A percentile compares a stretch with the other conserved stretches of the same genome.
These are phyloP conservation scores for Aspergillus sp. DNA, from an alignment of 2,329 filamentous ascomycete species.

Conservation along the genomic window DNA sequence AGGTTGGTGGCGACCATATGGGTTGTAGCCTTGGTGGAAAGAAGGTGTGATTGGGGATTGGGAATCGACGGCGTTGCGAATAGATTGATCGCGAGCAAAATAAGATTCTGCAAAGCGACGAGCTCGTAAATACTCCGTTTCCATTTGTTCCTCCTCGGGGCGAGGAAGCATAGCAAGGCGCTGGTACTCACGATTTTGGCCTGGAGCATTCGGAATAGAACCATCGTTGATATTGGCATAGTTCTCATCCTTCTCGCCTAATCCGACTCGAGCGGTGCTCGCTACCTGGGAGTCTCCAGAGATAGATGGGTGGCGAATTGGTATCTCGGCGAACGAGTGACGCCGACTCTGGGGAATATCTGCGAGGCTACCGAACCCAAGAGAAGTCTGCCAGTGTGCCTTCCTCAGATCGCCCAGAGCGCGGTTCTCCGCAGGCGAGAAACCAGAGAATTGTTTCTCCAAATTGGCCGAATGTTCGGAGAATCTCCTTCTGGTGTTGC, in stretches of 20 bases:
- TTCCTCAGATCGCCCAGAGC: constrained; percentile 47
- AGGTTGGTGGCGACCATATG: constrained; percentile 40
- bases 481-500: constrained; percentile 41
- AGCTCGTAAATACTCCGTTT: constrained; percentile 41
- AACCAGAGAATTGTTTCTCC: constrained; percentile 41
- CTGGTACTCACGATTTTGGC: constrained; percentile 45
- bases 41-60: constrained; percentile 36
- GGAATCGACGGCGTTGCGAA: constrained; percentile 33
- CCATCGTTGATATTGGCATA: constrained; percentile 38
- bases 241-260: constrained; percentile 39
- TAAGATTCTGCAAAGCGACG: constrained; percentile 45
- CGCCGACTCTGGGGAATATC: constrained; percentile 52
- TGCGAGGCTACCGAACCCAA: constrained; percentile 47
- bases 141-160: constrained; percentile 31
- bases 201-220: constrained; percentile 36
- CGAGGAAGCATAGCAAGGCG: constrained; percentile 34
- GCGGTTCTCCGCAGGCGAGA: constrained; percentile 43
- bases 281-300: constrained; percentile 33
- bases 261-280: constrained; percentile 21
- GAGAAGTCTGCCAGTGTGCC: constrained; percentile 52
- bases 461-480: constrained; percentile 46
- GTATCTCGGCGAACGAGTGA: constrained; percentile 53
- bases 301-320: constrained; percentile 48
- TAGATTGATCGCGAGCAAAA: constrained; percentile 41
- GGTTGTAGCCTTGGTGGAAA: constrained; percentile 40